Base-by-base conservation (phyloP, 768 basidiomycete genomes). In the Baorangia bicolor region DNA sequence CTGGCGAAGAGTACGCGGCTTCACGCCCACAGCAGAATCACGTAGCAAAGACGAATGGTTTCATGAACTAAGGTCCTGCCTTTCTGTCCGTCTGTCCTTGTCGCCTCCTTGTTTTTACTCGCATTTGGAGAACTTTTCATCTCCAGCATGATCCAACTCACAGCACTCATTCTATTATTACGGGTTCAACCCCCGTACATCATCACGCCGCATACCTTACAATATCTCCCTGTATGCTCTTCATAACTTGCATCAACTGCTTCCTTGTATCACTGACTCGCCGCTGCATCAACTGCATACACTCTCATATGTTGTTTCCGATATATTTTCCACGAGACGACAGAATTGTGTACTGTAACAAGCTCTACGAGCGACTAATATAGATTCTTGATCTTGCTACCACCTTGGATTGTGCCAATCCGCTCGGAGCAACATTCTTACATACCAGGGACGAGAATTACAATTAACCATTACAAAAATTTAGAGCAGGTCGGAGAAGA, bases 131-230 rank as follows among this genome's bases (percentile, higher is more conserved):
- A 45, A 31, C 40, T 18, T 35, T 49, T 25, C 21, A 35, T 47
- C 2, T 49, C 12, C 20, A 34, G 44, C 49, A 62, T 62, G 72
- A 59, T 68, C 66, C 63, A 73, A 63, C 69, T 70, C 72, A 64
- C 64, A 44, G 50, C 60, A 64, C 35, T 64, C 48, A 37, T 64
- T 62, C 71, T 65, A 72, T 73, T 67, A 69, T 70, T 68, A 78
- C 87, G 87, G 89, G 89, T 91, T 91, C 89, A 91, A 91, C 89
- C 87, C 87, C 88, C 87, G 86, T 80, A 77, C 74, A 74, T 72
- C 69, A 74, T 70, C 69, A 61, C 61, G 43, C 56, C 20, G 35
- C 51, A 64, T 49, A 49, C 55, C 41, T 55, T 56, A 62, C 1
- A 52, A 69, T 71, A 64, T 69, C 63, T 57, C 40, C 30, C 21